A percentile compares a stretch with the other conserved stretches of the same genome.
Evolutionary conservation across 768 basidiomycete genomes (phyloP).

Genomic region (Megacollybia marginata): DNA sequence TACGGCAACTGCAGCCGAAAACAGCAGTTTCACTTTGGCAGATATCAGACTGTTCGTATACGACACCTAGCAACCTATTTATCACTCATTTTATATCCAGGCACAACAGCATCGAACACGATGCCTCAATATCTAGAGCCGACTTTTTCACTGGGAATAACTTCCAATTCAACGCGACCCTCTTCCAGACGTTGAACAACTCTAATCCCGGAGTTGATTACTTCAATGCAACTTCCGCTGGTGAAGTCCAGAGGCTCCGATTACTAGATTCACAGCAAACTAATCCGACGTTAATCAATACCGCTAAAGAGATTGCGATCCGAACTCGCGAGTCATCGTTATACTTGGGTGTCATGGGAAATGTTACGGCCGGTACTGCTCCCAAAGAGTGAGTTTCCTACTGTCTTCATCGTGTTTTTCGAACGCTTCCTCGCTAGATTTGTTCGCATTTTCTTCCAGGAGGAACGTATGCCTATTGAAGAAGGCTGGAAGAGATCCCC

Average conservation of each 20-base stretch:
- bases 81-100: not conserved
- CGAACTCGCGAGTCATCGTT: conserved; percentile 5
- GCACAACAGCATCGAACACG: conserved; percentile 9
- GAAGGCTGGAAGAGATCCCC: too few species aligned
- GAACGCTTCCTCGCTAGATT: too few species aligned
- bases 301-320: conserved; percentile 6
- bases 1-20: not conserved
- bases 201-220: conserved; percentile 9
- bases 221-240: conserved; percentile 7
- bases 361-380: conserved; percentile 5
- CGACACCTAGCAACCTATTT: not conserved
- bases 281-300: conserved; percentile 6
- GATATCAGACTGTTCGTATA: not conserved
- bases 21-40: not conserved
- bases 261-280: conserved; percentile 4
- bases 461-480: too few species aligned
- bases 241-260: conserved; percentile 4
- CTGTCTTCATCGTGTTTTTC: too few species aligned
- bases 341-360: conserved; percentile 9
- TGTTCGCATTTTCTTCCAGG: too few species aligned
- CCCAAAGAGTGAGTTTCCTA: conserved; percentile 9
- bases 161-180: conserved; percentile 9
- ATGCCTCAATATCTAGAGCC: conserved; percentile 6
- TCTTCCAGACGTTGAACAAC: conserved; percentile 6
- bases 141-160: conserved; percentile 7